Conservation (phyloP, 257 asterid genomes). For the Schizonepeta tenuifolia region DNA sequence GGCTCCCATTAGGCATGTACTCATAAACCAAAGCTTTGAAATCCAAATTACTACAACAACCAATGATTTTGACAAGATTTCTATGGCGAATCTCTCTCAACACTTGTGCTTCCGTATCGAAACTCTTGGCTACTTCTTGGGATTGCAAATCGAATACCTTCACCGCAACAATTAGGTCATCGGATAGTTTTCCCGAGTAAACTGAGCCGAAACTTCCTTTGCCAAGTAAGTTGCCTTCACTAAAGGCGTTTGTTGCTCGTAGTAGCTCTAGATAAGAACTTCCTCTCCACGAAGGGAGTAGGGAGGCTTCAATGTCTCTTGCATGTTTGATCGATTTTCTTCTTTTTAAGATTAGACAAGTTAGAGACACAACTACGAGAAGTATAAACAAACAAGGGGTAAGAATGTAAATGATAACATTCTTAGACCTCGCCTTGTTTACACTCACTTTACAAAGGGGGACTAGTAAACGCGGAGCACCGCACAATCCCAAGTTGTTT, state of each 20-base stretch:
- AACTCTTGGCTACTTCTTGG: constrained; percentile 36
- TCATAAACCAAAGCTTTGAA: constrained; percentile 36
- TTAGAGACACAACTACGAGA: constrained; percentile 1
- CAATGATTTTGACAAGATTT: constrained; percentile 41
- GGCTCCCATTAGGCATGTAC: constrained; percentile 28
- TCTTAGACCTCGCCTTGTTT: constrained; percentile 24
- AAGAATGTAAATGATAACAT: constrained; percentile 20
- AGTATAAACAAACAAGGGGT: neutral
- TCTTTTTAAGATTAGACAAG: neutral
- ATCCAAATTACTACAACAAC: constrained; percentile 37
- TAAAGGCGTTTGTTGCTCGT: constrained; percentile 46
- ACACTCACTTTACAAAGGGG: constrained; percentile 38
- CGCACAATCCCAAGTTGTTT: constrained; percentile 46
- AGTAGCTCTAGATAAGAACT: constrained; percentile 45
- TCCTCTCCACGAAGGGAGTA: constrained; percentile 33
- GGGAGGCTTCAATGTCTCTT: neutral
- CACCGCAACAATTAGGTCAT: constrained; percentile 41
- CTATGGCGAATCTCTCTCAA: constrained; percentile 44
- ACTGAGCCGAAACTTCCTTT: constrained; percentile 59
- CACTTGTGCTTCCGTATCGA: constrained; percentile 41
- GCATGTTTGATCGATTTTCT: neutral
- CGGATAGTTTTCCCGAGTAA: constrained; percentile 41
- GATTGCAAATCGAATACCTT: constrained; percentile 45
- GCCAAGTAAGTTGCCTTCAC: constrained; percentile 47
- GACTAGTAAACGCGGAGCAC: constrained; percentile 36